Evolutionary conservation across 2,329 filamentous ascomycete species (phyloP).

Genomic region (Monosporascus ibericus): DNA sequence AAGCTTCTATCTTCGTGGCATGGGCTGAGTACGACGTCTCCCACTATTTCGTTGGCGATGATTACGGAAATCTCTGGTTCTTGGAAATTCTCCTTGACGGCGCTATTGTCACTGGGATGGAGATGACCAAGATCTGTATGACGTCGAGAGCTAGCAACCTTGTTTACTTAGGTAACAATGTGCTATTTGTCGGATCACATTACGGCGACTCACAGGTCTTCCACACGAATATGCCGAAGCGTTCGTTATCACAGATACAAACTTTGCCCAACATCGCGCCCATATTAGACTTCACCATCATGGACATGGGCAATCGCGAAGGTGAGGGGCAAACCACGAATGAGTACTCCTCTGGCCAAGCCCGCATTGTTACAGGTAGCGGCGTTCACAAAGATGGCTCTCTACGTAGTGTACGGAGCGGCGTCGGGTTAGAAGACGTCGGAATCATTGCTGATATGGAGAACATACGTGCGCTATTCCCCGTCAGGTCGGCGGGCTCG

Average conservation of each 20-base stretch:
- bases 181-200: conserved; percentile 85
- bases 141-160: conserved; percentile 73
- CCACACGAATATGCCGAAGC: conserved; percentile 27
- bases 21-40: conserved; percentile 82
- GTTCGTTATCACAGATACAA: conserved; percentile 61
- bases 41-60: conserved; percentile 83
- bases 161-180: conserved; percentile 67
- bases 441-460: conserved; percentile 77
- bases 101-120: conserved; percentile 65
- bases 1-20: conserved; percentile 81
- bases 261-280: conserved; percentile 80
- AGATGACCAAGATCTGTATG: conserved; percentile 55
- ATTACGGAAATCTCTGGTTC: conserved; percentile 82
- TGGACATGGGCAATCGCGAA: conserved; percentile 88
- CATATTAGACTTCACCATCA: conserved; percentile 87
- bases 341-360: conserved; percentile 91
- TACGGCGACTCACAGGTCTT: conserved; percentile 86
- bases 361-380: conserved; percentile 86
- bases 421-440: conserved; percentile 84
- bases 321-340: conserved; percentile 70
- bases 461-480: conserved; percentile 67
- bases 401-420: conserved; percentile 83
- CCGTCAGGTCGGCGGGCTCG: conserved; percentile 47
- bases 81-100: conserved; percentile 67
- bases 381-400: conserved; percentile 86